Conservation (phyloP, 1,284 basidiomycete species). For the Anthracocystis walkeri region DNA sequence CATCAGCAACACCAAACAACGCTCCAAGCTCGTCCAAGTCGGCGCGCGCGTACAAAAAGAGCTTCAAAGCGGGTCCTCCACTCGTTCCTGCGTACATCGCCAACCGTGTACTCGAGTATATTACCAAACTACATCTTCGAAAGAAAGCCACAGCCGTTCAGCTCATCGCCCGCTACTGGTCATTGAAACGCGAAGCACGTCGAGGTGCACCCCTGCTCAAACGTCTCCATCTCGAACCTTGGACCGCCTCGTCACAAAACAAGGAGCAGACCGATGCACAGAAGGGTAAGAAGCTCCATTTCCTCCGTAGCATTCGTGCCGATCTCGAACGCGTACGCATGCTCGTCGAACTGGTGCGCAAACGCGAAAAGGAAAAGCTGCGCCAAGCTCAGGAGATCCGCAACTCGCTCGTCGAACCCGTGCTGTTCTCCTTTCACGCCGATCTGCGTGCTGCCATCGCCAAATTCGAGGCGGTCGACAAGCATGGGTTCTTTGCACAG, state of each 20-base stretch:
- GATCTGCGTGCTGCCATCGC: slow-evolving; percentile 35
- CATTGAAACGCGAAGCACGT: slow-evolving; percentile 90
- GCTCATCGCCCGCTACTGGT: slow-evolving; percentile 92
- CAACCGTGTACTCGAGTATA: slow-evolving; percentile 82
- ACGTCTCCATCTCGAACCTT: slow-evolving; percentile 93
- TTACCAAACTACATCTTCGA: slow-evolving; percentile 78
- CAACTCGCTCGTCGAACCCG: slow-evolving; percentile 74
- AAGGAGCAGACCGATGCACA: slow-evolving; percentile 75
- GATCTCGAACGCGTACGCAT: slow-evolving; percentile 83
- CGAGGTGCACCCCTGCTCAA: slow-evolving; percentile 94
- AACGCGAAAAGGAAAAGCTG: slow-evolving; percentile 86
- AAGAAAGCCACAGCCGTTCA: slow-evolving; percentile 84
- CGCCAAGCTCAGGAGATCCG: slow-evolving; percentile 80
- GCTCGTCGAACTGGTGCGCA: slow-evolving; percentile 79
- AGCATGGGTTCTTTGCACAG: slow-evolving; percentile 52
- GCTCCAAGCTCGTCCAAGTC: slow-evolving; percentile 70
- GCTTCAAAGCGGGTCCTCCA: slow-evolving; percentile 73
- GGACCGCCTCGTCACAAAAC: slow-evolving; percentile 83
- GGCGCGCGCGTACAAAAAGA: slow-evolving; percentile 73
- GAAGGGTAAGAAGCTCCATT: slow-evolving; percentile 80
- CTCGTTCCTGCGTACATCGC: slow-evolving; percentile 73
- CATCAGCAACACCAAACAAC: slow-evolving; percentile 12
- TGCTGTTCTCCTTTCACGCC: slow-evolving; percentile 46
- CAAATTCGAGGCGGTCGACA: slow-evolving; percentile 47
- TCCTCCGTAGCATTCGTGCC: slow-evolving; percentile 75